A percentile compares a stretch with the other conserved stretches of the same genome.
Evolutionary conservation across 768 basidiomycete species (phyloP).

Genomic region (Pholiota microspora): DNA sequence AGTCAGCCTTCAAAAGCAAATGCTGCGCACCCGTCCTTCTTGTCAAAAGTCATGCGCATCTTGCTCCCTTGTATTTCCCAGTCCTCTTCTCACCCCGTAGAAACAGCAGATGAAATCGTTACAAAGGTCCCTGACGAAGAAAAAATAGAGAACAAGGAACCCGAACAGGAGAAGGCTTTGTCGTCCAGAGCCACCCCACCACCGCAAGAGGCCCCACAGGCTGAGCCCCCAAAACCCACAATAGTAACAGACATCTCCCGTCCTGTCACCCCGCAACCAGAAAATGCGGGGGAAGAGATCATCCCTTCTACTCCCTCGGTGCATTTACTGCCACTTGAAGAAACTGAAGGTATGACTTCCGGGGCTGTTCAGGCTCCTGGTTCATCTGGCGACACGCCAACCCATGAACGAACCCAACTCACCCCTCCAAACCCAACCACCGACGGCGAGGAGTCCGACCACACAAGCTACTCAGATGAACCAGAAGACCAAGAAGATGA

Average conservation of each 20-base stretch:
- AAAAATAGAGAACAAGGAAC: slow-evolving; percentile 12
- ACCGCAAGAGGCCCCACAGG: slow-evolving; percentile 7
- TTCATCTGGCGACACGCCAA: slow-evolving; percentile 53
- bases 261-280: slow-evolving; percentile 18
- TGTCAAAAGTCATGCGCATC: slow-evolving; percentile 57
- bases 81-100: slow-evolving; percentile 40
- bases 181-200: slow-evolving; percentile 9
- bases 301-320: slow-evolving; percentile 35
- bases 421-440: slow-evolving; percentile 32
- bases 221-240: slow-evolving; percentile 17
- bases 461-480: slow-evolving; percentile 64
- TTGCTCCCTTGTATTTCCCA: slow-evolving; percentile 69
- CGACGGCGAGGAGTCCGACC: slow-evolving; percentile 62
- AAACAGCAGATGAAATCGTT: slow-evolving; percentile 29
- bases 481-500: slow-evolving; percentile 77
- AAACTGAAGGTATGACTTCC: slow-evolving; percentile 88
- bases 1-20: slow-evolving; percentile 12
- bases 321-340: slow-evolving; percentile 51
- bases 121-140: slow-evolving; percentile 4
- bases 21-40: slow-evolving; percentile 46
- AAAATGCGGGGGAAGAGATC: slow-evolving; percentile 28
- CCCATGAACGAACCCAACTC: slow-evolving; percentile 33
- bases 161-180: slow-evolving; percentile 15
- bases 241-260: slow-evolving; percentile 15
- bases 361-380: slow-evolving; percentile 91